These are phyloP conservation scores for Lotmaria passim DNA, from an alignment of 208 protist genomes.

Conservation along the genomic window DNA sequence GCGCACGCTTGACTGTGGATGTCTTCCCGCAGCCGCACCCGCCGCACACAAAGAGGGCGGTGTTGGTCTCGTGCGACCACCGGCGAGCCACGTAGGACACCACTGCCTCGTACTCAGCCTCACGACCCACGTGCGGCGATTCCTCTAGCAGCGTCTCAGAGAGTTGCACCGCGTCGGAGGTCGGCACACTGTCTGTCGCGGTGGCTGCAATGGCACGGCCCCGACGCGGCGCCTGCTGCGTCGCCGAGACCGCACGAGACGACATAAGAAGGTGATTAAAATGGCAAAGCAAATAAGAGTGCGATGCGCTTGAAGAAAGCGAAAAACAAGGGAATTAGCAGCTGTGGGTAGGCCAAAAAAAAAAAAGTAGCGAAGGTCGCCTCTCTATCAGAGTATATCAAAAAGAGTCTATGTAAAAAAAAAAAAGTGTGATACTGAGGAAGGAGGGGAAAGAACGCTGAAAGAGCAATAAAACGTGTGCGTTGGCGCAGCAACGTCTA, in stretches of 20 bases:
- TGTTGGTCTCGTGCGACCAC: slow-evolving; percentile 35
- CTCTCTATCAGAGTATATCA: too few species aligned
- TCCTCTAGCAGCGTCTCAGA: slow-evolving; percentile 35
- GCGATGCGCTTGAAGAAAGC: too few species aligned
- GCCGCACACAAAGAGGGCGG: slow-evolving; percentile 82
- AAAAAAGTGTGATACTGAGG: too few species aligned
- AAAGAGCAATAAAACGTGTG: too few species aligned
- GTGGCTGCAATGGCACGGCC: background rate
- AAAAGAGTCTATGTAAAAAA: too few species aligned
- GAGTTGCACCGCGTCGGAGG: slow-evolving; percentile 8
- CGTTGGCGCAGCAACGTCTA: too few species aligned
- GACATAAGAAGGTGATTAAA: too few species aligned
- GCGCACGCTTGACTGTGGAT: slow-evolving; percentile 70
- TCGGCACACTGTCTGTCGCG: background rate
- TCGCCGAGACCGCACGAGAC: background rate
- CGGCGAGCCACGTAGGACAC: slow-evolving; percentile 58
- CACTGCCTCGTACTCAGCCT: slow-evolving; percentile 64
- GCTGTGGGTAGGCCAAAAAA: too few species aligned
- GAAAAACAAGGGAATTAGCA: too few species aligned
- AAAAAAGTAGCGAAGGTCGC: too few species aligned
- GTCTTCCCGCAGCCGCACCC: slow-evolving; percentile 88
- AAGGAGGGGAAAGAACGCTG: too few species aligned
- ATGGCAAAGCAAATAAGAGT: too few species aligned
- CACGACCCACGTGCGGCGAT: slow-evolving; percentile 37
- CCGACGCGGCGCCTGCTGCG: background rate